Conservation (phyloP, 352 stramenopile species). For the Paralagenidium karlingii region DNA sequence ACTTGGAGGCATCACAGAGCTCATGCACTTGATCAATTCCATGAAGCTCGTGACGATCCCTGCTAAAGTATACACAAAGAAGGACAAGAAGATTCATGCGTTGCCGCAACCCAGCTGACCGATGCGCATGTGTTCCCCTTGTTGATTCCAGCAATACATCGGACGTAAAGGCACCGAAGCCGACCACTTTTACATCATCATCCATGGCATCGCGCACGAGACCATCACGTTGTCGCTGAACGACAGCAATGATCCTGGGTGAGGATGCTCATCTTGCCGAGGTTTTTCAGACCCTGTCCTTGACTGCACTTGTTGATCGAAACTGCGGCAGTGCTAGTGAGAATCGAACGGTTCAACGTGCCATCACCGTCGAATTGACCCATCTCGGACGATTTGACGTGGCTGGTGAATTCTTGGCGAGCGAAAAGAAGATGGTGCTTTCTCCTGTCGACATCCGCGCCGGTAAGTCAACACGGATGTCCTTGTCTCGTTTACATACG, state of each 20-base stretch:
- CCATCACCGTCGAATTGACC: conserved; percentile 59
- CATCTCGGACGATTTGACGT: conserved; percentile 74
- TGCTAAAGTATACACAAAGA: conserved; percentile 19
- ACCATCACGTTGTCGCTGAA: conserved; percentile 49
- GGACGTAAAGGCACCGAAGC: conserved; percentile 55
- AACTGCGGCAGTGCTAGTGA: no score
- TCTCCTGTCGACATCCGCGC: conserved; percentile 65
- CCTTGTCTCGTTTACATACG: not conserved
- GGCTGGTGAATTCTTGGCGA: conserved; percentile 60
- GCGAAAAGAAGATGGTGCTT: conserved; percentile 50
- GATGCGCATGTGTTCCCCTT: not conserved
- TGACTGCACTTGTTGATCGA: not conserved
- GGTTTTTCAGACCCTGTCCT: not conserved
- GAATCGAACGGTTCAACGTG: no score
- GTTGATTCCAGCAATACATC: conserved; percentile 51
- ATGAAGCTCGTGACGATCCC: conserved; percentile 63
- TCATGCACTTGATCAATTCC: conserved; percentile 77
- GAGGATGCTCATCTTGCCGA: not conserved
- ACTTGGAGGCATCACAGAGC: conserved; percentile 17
- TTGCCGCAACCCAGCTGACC: no score
- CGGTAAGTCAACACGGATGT: no score
- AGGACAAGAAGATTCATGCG: no score
- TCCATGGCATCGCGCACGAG: conserved; percentile 60
- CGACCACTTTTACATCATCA: conserved; percentile 67
- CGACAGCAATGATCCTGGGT: conserved; percentile 44